These are phyloP conservation scores for Claviceps sp. DNA, from an alignment of 2,329 filamentous ascomycete species.

Conservation along the genomic window DNA sequence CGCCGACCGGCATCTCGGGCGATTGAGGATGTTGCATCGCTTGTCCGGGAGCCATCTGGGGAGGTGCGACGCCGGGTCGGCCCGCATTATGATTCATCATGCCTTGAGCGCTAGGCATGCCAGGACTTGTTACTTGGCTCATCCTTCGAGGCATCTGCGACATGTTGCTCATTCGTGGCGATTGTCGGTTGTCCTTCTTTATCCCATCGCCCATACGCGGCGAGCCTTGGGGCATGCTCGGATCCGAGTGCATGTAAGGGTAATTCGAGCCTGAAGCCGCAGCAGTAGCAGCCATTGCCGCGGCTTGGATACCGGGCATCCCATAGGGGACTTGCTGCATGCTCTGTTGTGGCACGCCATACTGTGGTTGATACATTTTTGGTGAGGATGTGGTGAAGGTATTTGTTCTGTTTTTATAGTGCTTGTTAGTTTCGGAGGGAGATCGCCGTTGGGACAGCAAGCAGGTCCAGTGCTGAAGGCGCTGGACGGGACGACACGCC, in stretches of 20 bases:
- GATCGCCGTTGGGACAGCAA: neutral
- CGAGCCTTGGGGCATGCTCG: constrained; percentile 55
- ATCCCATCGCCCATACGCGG: constrained; percentile 67
- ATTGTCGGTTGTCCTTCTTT: constrained; percentile 59
- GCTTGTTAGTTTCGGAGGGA: neutral
- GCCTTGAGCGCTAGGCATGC: constrained; percentile 58
- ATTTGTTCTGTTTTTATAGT: constrained; percentile 15
- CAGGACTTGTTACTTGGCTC: constrained; percentile 65
- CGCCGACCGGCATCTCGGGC: constrained; percentile 60
- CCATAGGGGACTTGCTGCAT: constrained; percentile 59
- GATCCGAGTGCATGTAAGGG: constrained; percentile 60
- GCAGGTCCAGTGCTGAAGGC: neutral
- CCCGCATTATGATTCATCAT: constrained; percentile 57
- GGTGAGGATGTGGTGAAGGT: constrained; percentile 27
- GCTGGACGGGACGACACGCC: constrained; percentile 1
- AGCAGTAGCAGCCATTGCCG: constrained; percentile 83
- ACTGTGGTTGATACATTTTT: constrained; percentile 68
- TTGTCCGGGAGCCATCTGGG: constrained; percentile 48
- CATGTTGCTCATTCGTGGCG: constrained; percentile 58
- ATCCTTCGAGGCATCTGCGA: constrained; percentile 53
- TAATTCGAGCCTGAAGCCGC: constrained; percentile 75
- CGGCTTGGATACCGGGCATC: constrained; percentile 73
- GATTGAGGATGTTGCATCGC: constrained; percentile 59
- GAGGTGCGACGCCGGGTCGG: constrained; percentile 38
- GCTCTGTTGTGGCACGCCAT: constrained; percentile 56